Evolutionary conservation across 352 stramenopile genomes (phyloP).

Genomic region (Phytophthora europaea): DNA sequence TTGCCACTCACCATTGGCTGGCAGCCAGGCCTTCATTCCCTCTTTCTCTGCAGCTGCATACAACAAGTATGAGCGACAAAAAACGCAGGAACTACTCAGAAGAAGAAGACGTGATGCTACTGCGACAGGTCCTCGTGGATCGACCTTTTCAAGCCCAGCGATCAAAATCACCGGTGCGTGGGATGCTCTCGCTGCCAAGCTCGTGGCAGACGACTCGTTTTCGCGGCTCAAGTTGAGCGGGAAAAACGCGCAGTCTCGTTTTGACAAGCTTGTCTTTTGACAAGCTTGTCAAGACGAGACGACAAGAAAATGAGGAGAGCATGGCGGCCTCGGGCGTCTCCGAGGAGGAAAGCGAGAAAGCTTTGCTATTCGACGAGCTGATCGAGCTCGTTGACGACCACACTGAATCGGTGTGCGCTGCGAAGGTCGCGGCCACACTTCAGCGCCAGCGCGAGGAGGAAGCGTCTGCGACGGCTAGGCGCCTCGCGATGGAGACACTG

Average conservation of each 20-base stretch:
- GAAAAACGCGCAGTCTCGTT: neutral
- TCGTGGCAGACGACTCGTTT: neutral
- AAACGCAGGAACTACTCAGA: slow-evolving; percentile 9
- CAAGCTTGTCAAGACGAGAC: slow-evolving; percentile 16
- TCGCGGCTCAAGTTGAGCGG: neutral
- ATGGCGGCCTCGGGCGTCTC: neutral
- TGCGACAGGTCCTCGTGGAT: neutral
- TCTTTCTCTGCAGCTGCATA: neutral
- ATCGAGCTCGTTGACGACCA: slow-evolving; percentile 21
- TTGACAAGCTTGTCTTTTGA: no score
- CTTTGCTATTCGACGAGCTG: slow-evolving; percentile 11
- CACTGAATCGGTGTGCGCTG: neutral
- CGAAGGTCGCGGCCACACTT: neutral
- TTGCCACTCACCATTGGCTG: neutral
- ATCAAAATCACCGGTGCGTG: neutral
- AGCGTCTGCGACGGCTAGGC: neutral
- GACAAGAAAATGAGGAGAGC: slow-evolving; percentile 8
- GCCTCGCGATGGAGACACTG: slow-evolving; percentile 13
- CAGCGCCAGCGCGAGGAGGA: slow-evolving; percentile 17
- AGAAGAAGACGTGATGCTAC: slow-evolving; percentile 8
- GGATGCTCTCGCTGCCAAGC: neutral
- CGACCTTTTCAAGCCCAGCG: slow-evolving; percentile 2
- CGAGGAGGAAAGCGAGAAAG: slow-evolving; percentile 8
- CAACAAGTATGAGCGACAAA: neutral
- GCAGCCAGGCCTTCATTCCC: no score